Conservation (phyloP, 2,329 filamentous ascomycete genomes). For the Fusarium sp. region DNA sequence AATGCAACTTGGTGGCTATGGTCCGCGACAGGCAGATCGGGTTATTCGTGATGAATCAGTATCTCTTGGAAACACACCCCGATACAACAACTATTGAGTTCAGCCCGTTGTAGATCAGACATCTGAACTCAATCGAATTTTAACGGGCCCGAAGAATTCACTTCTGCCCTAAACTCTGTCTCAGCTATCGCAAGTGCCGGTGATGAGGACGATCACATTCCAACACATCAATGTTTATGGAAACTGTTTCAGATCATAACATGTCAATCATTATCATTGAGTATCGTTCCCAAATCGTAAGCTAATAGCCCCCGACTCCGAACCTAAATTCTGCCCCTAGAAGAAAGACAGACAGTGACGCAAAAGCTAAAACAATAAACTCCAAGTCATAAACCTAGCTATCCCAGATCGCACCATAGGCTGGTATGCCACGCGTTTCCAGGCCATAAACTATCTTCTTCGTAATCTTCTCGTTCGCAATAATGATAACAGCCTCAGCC, state of each 20-base stretch:
- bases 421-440: conserved; percentile 73
- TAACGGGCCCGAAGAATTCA: conserved; percentile 8
- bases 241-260: conserved; percentile 12
- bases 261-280: conserved; percentile 20
- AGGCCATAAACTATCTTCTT: conserved; percentile 76
- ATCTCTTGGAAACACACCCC: conserved; percentile 8
- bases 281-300: conserved; percentile 6
- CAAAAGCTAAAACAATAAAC: conserved; percentile 8
- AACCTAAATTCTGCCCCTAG: background rate
- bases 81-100: background rate
- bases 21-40: background rate
- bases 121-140: conserved; percentile 20
- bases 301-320: background rate
- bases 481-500: conserved; percentile 78
- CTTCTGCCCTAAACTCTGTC: conserved; percentile 15
- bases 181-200: conserved; percentile 6
- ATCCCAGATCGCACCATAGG: conserved; percentile 82
- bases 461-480: conserved; percentile 77
- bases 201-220: conserved; percentile 22
- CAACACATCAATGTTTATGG: background rate
- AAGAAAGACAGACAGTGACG: background rate
- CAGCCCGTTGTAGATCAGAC: conserved; percentile 7
- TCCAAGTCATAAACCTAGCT: conserved; percentile 46
- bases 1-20: background rate
- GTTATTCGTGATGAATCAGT: background rate